Conservation (phyloP, 2,329 filamentous ascomycete genomes). For the Rosellinia necatrix region DNA sequence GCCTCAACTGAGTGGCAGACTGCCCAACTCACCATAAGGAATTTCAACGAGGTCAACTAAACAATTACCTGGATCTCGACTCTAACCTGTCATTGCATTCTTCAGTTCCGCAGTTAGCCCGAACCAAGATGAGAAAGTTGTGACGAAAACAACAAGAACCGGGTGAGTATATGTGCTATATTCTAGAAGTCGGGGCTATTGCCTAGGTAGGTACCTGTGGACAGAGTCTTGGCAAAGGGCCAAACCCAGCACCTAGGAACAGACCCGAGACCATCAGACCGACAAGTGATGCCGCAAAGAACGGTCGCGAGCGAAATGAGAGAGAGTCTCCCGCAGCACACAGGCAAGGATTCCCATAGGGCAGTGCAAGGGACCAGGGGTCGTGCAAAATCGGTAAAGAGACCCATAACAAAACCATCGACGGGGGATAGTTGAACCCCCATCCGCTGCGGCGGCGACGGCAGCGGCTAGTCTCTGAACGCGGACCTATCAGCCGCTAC, state of each 20-base stretch:
- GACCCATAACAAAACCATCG: conserved; percentile 25
- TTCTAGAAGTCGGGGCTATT: too few species aligned
- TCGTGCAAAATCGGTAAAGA: conserved; percentile 5
- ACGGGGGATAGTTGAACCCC: conserved; percentile 7
- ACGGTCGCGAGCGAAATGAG: too few species aligned
- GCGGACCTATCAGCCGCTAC: conserved; percentile 20
- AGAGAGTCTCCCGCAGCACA: too few species aligned
- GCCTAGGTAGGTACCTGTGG: too few species aligned
- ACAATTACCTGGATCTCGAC: neutral
- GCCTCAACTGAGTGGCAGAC: neutral
- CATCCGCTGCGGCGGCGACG: conserved; percentile 13
- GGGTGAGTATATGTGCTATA: too few species aligned
- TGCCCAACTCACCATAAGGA: too few species aligned
- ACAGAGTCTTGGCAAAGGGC: neutral
- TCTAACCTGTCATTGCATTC: too few species aligned
- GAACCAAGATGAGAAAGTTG: too few species aligned
- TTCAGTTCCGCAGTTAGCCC: too few species aligned
- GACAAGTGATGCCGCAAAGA: too few species aligned
- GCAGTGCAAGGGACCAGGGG: conserved; percentile 19
- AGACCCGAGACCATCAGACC: too few species aligned
- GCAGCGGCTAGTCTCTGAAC: conserved; percentile 13
- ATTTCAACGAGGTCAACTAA: neutral
- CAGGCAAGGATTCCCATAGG: conserved; percentile 22
- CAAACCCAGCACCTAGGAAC: neutral
- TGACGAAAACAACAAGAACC: too few species aligned